Evolutionary conservation across 108 stramenopile genomes (phyloP), one percentile per base, ranked within the genome.

Genomic region (Cyclotella sp.): DNA sequence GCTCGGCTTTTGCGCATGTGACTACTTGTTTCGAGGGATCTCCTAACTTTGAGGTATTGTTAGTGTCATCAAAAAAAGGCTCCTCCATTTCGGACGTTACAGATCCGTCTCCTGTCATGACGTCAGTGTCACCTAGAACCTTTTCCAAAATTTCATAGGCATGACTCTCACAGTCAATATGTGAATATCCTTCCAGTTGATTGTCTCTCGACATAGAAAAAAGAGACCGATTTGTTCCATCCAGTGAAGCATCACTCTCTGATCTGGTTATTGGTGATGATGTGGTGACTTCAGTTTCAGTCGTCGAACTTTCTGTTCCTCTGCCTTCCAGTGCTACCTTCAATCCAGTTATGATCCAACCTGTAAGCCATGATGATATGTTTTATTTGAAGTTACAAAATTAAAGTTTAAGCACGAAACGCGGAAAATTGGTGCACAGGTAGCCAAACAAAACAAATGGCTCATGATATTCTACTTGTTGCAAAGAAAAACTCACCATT

Each of bases 401-500:
- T 6, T 34, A 2, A 34, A 34, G 34, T 34, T 34, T 34, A 6
- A 34, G 6, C 34, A 34, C 6, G 34, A 34, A 34, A 34, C 34
- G 2, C 34, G 34, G 34, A 34, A 34, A 34, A 5, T 34, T 6
- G 34, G 34, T 34, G 6, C 2, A 34, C 34, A 5, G 34, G 34
- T 2, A 6, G 34, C 34, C 2, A 2, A 34, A 34, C 34, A 34
- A 6, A 6, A 34, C 34, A 5, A 34, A 34, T 34, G 34, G 34
- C 34, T 34, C 34, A 34, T 6, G 34, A 34, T 34, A 5, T 34
- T 34, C 34, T 6, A 34, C 34, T 34, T 6, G 6, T 34, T 34
- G 4, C 34, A 34, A n/a, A 49, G 19, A 84, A 69, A 40, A 94
- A 81, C 81, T 89, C 77, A 40, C 79, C 63, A 79, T 95, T 95